phyloP scores from a whole-genome alignment of 2,329 filamentous ascomycete species.

The Phialophora chinensis region DNA sequence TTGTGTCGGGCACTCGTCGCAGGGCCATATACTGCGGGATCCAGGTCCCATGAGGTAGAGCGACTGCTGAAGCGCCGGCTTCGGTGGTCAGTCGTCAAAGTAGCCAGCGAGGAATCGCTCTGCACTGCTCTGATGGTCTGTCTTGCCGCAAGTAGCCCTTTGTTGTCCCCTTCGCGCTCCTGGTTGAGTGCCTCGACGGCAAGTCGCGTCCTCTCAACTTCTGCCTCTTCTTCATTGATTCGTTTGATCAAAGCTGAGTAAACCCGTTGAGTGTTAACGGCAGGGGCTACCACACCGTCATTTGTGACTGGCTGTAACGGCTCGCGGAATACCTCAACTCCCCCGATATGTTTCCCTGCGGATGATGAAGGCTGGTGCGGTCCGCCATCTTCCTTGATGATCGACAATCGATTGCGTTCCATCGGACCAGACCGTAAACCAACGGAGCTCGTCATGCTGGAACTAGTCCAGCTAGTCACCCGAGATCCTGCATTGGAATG shows the following conservation, averaged over 20 bases:
- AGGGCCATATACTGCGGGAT: conserved; percentile 2
- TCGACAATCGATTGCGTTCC: conserved; percentile 49
- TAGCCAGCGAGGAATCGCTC: conserved; percentile 28
- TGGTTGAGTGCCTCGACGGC: conserved; percentile 29
- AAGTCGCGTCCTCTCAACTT: conserved; percentile 34
- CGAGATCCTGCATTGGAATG: conserved; percentile 45
- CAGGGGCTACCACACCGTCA: conserved; percentile 29
- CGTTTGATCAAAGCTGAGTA: conserved; percentile 53
- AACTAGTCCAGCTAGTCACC: conserved; percentile 58
- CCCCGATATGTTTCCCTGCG: conserved; percentile 40
- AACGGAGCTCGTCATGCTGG: conserved; percentile 49
- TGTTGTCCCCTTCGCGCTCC: conserved; percentile 6
- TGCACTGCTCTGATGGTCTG: conserved; percentile 30
- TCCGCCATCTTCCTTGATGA: conserved; percentile 52
- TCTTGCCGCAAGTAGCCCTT: conserved; percentile 3
- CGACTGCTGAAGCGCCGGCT: conserved; percentile 14
- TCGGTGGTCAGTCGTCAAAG: conserved; percentile 9
- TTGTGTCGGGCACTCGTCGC: conserved; percentile 14
- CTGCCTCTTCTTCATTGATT: conserved; percentile 44
- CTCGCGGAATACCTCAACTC: conserved; percentile 42
- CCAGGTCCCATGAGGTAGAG: conserved; percentile 16
- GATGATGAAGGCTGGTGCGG: conserved; percentile 42
- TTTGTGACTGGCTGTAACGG: conserved; percentile 39
- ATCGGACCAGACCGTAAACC: conserved; percentile 42
- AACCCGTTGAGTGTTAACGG: conserved; percentile 48